phyloP scores from a whole-genome alignment of 768 basidiomycete genomes.

The Hebeloma cylindrosporum region DNA sequence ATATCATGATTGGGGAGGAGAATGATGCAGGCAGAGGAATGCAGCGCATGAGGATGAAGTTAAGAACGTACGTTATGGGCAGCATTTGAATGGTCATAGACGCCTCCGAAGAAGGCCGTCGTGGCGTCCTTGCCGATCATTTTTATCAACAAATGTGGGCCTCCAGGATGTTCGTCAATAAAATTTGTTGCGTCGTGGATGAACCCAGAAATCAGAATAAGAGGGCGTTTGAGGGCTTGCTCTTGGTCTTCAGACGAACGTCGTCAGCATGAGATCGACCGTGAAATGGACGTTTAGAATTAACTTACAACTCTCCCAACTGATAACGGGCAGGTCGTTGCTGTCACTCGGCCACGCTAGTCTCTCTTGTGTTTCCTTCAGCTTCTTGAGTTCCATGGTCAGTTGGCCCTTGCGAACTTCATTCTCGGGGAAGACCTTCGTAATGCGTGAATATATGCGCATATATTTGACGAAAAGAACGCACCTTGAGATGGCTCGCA shows the following conservation, averaged over 20 bases:
- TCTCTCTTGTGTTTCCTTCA: constrained; percentile 73
- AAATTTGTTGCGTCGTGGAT: constrained; percentile 88
- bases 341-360: constrained; percentile 79
- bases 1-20: constrained; percentile 85
- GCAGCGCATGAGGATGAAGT: no score
- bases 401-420: constrained; percentile 84
- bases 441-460: neutral
- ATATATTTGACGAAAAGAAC: neutral
- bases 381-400: constrained; percentile 90
- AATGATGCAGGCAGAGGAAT: constrained; percentile 52
- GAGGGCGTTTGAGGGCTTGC: constrained; percentile 74
- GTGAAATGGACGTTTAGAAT: neutral
- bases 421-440: constrained; percentile 52
- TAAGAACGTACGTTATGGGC: constrained; percentile 48
- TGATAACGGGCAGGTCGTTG: constrained; percentile 76
- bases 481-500: constrained; percentile 67
- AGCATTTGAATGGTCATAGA: constrained; percentile 64
- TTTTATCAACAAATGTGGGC: constrained; percentile 78
- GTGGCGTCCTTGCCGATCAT: constrained; percentile 90
- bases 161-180: constrained; percentile 91
- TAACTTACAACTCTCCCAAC: constrained; percentile 85
- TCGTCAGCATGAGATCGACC: neutral
- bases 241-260: constrained; percentile 57
- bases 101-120: constrained; percentile 87
- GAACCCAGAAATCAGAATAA: constrained; percentile 87